Evolutionary conservation across 495 filamentous ascomycete species (phyloP).

Genomic region (Aspergillus egyptiacus): DNA sequence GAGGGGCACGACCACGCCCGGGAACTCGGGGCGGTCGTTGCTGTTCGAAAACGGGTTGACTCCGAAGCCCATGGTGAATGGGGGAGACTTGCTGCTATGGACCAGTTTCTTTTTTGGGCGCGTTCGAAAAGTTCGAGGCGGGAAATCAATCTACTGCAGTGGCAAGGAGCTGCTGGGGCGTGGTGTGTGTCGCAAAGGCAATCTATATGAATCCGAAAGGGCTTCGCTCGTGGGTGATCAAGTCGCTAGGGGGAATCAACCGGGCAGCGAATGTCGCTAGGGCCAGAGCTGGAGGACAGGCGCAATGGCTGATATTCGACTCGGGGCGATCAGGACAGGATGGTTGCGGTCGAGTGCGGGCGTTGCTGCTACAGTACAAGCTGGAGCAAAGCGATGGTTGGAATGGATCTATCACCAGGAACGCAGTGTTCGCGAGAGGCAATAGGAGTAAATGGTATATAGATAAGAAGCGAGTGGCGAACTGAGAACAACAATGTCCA

Average conservation of each 20-base stretch:
- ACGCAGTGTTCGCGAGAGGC: conserved; percentile 1
- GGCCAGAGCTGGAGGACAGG: conserved; percentile 12
- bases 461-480: conserved; percentile 11
- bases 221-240: neutral
- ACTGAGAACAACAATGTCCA: conserved; percentile 5
- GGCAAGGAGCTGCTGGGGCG: conserved; percentile 1
- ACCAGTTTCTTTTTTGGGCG: neutral
- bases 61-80: conserved; percentile 25
- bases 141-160: too few relatives aligned
- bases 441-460: conserved; percentile 14
- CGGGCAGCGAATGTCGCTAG: conserved; percentile 1
- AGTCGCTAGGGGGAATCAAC: neutral
- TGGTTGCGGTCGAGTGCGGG: too few relatives aligned
- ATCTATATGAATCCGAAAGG: conserved; percentile 1
- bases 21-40: conserved; percentile 44
- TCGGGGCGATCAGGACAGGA: neutral
- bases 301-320: conserved; percentile 13
- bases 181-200: conserved; percentile 12
- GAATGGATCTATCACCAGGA: conserved; percentile 7
- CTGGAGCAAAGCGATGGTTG: neutral
- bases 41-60: conserved; percentile 49
- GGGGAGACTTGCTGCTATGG: conserved; percentile 22
- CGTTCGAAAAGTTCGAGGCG: neutral
- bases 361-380: conserved; percentile 17
- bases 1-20: conserved; percentile 49